A percentile compares a stretch with the other conserved stretches of the same genome.
Evolutionary conservation across 1,139 yeast genomes (phyloP).

Genomic region (Suhomyces taliae): DNA sequence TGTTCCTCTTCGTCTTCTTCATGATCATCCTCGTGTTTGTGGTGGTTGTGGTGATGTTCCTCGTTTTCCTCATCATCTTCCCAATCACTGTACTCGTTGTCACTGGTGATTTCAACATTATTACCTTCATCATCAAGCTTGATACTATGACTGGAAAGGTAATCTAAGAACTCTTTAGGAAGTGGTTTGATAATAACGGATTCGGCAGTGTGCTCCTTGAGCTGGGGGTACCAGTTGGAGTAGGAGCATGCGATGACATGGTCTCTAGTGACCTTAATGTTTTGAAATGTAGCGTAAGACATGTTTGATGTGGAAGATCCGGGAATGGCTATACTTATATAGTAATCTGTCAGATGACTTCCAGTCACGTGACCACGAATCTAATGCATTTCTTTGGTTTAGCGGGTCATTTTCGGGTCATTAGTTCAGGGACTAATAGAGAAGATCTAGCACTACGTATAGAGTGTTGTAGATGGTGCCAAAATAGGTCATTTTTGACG

Average conservation of each 20-base stretch:
- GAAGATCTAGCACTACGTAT: too few species aligned
- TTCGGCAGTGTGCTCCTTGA: constrained; percentile 51
- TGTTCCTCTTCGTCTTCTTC: constrained; percentile 24
- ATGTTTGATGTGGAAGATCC: not conserved
- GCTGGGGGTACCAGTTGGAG: constrained; percentile 68
- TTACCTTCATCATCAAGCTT: constrained; percentile 54
- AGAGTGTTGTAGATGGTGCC: too few species aligned
- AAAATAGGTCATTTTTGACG: too few species aligned
- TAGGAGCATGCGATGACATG: constrained; percentile 70
- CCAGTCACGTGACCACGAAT: not conserved
- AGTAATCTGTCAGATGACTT: not conserved
- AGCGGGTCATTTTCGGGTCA: too few species aligned
- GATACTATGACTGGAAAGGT: constrained; percentile 77
- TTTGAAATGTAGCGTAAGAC: constrained; percentile 26
- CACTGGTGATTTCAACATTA: constrained; percentile 42
- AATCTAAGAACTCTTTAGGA: constrained; percentile 66
- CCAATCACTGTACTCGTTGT: constrained; percentile 74
- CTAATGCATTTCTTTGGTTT: too few species aligned
- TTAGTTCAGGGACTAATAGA: too few species aligned
- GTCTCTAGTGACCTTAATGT: constrained; percentile 39
- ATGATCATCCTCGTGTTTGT: constrained; percentile 32
- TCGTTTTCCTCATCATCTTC: constrained; percentile 38
- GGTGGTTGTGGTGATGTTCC: constrained; percentile 31
- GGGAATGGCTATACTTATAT: not conserved
- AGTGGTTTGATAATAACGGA: constrained; percentile 61